phyloP scores from a whole-genome alignment of 768 basidiomycete species.

The Termitomyces sp. region DNA sequence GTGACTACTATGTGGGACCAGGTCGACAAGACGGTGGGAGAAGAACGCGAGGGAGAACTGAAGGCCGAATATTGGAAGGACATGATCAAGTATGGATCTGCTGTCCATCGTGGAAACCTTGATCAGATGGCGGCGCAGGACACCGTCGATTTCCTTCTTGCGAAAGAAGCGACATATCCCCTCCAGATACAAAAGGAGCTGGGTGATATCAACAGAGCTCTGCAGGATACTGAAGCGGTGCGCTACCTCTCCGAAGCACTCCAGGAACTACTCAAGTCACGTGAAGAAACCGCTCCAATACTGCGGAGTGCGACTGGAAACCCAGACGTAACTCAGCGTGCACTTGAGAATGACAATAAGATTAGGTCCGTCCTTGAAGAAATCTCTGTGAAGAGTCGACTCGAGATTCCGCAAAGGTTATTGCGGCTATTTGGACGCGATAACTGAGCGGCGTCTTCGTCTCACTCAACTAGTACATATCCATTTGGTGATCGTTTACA shows the following conservation, averaged over 20 bases:
- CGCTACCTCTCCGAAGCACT: slow-evolving; percentile 6
- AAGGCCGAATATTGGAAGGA: slow-evolving; percentile 8
- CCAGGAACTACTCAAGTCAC: slow-evolving; percentile 1
- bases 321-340: not conserved
- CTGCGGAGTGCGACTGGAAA: not conserved
- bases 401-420: slow-evolving; percentile 5
- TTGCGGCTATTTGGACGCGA: slow-evolving; percentile 1
- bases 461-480: not conserved
- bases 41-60: slow-evolving; percentile 8
- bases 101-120: slow-evolving; percentile 2
- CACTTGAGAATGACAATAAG: slow-evolving; percentile 5
- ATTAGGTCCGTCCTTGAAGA: slow-evolving; percentile 4
- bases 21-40: not conserved
- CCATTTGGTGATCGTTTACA: not conserved
- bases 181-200: slow-evolving; percentile 11
- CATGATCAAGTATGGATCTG: slow-evolving; percentile 10
- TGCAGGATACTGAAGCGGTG: slow-evolving; percentile 6
- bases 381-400: not conserved
- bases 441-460: not conserved
- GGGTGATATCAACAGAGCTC: slow-evolving; percentile 6
- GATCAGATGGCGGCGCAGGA: slow-evolving; percentile 10
- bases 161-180: slow-evolving; percentile 12
- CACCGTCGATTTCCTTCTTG: slow-evolving; percentile 14
- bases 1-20: slow-evolving; percentile 13
- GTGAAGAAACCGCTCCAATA: slow-evolving; percentile 5